Evolutionary conservation across 1,284 basidiomycete genomes (phyloP).

Genomic region (Pascua sp.): DNA sequence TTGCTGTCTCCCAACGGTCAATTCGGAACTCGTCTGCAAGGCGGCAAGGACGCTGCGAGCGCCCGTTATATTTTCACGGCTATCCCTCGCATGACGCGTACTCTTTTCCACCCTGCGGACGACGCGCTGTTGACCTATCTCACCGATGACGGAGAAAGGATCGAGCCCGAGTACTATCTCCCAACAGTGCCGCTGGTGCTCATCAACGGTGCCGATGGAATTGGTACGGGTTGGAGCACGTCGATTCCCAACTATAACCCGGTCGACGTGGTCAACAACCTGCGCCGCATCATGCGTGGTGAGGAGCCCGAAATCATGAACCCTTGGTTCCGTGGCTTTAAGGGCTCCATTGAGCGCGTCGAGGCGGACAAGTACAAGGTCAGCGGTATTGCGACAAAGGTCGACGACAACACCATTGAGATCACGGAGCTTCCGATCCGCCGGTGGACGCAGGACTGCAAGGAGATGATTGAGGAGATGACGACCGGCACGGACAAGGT

Average conservation of each 20-base stretch:
- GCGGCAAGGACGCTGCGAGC: conserved; percentile 93
- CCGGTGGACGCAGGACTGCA: conserved; percentile 91
- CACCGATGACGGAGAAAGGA: conserved; percentile 79
- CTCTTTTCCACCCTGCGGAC: conserved; percentile 78
- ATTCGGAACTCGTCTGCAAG: conserved; percentile 84
- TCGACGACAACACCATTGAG: conserved; percentile 84
- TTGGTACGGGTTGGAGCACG: conserved; percentile 98
- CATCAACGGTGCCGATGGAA: conserved; percentile 94
- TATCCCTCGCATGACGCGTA: conserved; percentile 70
- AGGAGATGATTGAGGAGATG: conserved; percentile 77
- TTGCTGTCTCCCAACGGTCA: conserved; percentile 87
- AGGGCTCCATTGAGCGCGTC: conserved; percentile 76
- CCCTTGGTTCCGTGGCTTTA: conserved; percentile 96
- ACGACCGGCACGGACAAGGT: conserved; percentile 61
- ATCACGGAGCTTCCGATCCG: conserved; percentile 95
- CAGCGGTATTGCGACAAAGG: conserved; percentile 68
- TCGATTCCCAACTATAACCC: conserved; percentile 93
- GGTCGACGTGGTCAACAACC: conserved; percentile 79
- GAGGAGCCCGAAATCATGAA: conserved; percentile 82
- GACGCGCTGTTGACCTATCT: conserved; percentile 79
- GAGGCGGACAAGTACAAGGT: conserved; percentile 86
- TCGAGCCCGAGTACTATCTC: conserved; percentile 96
- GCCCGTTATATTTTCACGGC: conserved; percentile 96
- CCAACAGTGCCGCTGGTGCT: conserved; percentile 86
- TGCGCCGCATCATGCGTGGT: conserved; percentile 79